Evolutionary conservation across 2,329 filamentous ascomycete genomes (phyloP).

Genomic region (Elsinoe fawcettii): DNA sequence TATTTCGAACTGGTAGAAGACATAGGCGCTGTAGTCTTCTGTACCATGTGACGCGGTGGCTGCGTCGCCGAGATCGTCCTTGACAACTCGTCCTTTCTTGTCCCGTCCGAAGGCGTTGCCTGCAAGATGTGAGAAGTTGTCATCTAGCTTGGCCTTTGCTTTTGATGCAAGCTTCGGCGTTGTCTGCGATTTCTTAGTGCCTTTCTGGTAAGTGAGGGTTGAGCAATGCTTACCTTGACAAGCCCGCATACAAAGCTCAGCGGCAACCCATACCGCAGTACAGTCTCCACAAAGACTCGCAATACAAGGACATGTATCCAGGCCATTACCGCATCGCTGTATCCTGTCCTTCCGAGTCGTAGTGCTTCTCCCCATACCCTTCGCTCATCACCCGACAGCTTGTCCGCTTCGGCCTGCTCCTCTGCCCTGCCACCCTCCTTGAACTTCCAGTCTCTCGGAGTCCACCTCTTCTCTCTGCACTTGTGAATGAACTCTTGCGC

Average conservation of each 20-base stretch:
- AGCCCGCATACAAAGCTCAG: constrained; percentile 80
- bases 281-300: constrained; percentile 93
- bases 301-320: constrained; percentile 89
- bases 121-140: constrained; percentile 80
- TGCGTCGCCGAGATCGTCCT: constrained; percentile 87
- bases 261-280: constrained; percentile 89
- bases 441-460: constrained; percentile 87
- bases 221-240: constrained; percentile 60
- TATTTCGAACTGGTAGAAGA: constrained; percentile 93
- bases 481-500: constrained; percentile 83
- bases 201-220: background rate
- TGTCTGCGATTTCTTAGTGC: constrained; percentile 48
- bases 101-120: constrained; percentile 91
- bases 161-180: constrained; percentile 75
- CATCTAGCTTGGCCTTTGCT: constrained; percentile 59
- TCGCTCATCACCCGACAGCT: constrained; percentile 73
- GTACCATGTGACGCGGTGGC: constrained; percentile 62
- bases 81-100: constrained; percentile 84
- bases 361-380: constrained; percentile 91
- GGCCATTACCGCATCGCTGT: constrained; percentile 92
- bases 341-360: constrained; percentile 79
- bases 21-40: constrained; percentile 82
- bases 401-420: constrained; percentile 78
- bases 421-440: constrained; percentile 83
- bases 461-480: constrained; percentile 88